Evolutionary conservation across 345 rosid species (phyloP).

Genomic region (Boechera retrofracta): DNA sequence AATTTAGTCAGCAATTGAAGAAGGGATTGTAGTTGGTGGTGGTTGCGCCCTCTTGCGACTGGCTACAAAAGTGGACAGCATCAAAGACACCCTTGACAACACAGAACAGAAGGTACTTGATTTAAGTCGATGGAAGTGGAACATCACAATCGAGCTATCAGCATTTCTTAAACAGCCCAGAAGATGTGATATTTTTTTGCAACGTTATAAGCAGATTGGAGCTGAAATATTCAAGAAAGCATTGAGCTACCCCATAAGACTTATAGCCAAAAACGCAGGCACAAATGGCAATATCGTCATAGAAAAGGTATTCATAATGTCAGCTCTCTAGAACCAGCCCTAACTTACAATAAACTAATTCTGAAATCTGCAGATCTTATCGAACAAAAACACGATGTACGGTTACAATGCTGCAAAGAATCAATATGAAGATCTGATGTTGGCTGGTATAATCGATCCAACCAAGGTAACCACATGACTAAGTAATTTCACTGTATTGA

Average conservation of each 20-base stretch:
- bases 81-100: slow-evolving; percentile 71
- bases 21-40: slow-evolving; percentile 94
- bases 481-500: neutral
- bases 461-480: slow-evolving; percentile 59
- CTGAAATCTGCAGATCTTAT: slow-evolving; percentile 59
- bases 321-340: slow-evolving; percentile 7
- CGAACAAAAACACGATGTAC: slow-evolving; percentile 53
- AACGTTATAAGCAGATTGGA: slow-evolving; percentile 64
- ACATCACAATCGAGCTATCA: slow-evolving; percentile 1
- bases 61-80: slow-evolving; percentile 65
- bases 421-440: slow-evolving; percentile 76
- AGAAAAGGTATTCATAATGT: slow-evolving; percentile 57
- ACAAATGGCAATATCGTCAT: slow-evolving; percentile 77
- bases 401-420: slow-evolving; percentile 91
- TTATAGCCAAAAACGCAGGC: slow-evolving; percentile 89
- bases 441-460: slow-evolving; percentile 88
- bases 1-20: slow-evolving; percentile 89
- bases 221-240: slow-evolving; percentile 92
- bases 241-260: slow-evolving; percentile 72
- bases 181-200: slow-evolving; percentile 8
- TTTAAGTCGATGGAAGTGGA: neutral
- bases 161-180: slow-evolving; percentile 4
- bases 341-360: slow-evolving; percentile 11
- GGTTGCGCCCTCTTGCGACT: slow-evolving; percentile 87
- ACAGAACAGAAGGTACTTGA: slow-evolving; percentile 75